Percentiles rank a stretch among this genome's conserved stretches.
These are phyloP conservation scores for Phytophthora crassamura DNA, from an alignment of 352 stramenopile species.

Conservation along the genomic window DNA sequence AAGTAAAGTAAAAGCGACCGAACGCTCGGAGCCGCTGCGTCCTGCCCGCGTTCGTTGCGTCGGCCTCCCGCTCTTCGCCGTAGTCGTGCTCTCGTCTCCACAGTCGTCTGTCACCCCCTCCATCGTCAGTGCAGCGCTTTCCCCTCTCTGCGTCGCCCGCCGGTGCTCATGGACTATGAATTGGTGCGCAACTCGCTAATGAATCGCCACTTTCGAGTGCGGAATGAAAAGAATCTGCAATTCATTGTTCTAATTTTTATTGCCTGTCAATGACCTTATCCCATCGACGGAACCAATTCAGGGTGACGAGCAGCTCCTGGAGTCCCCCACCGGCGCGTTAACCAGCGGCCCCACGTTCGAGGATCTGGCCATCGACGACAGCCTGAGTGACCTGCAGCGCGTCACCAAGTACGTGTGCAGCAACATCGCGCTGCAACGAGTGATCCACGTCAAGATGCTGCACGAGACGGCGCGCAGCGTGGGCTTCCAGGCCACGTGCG, in stretches of 20 bases:
- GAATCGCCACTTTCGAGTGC: conserved; percentile 4
- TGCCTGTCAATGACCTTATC: not conserved
- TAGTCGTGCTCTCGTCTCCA: no score
- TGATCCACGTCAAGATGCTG: conserved; percentile 98
- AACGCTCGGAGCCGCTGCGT: no score
- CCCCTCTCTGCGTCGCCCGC: not conserved
- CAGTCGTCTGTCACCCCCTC: no score
- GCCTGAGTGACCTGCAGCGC: conserved; percentile 94
- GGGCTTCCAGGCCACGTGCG: conserved; percentile 84
- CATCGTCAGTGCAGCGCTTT: not conserved
- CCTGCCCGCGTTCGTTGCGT: no score
- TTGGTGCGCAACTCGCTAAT: conserved; percentile 39
- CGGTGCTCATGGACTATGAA: conserved; percentile 52
- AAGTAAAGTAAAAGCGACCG: no score
- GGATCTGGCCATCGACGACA: conserved; percentile 98
- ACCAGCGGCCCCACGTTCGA: conserved; percentile 94
- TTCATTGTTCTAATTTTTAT: conserved; percentile 24
- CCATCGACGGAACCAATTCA: conserved; percentile 10
- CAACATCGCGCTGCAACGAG: conserved; percentile 96
- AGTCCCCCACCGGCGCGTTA: conserved; percentile 31
- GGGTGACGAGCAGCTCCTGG: conserved; percentile 38
- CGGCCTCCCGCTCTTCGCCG: no score
- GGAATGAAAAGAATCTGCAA: conserved; percentile 5
- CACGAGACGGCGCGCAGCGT: conserved; percentile 86
- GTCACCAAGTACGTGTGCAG: conserved; percentile 96